phyloP scores from a whole-genome alignment of 768 basidiomycete genomes.

The Hygrocybe coccinea region DNA sequence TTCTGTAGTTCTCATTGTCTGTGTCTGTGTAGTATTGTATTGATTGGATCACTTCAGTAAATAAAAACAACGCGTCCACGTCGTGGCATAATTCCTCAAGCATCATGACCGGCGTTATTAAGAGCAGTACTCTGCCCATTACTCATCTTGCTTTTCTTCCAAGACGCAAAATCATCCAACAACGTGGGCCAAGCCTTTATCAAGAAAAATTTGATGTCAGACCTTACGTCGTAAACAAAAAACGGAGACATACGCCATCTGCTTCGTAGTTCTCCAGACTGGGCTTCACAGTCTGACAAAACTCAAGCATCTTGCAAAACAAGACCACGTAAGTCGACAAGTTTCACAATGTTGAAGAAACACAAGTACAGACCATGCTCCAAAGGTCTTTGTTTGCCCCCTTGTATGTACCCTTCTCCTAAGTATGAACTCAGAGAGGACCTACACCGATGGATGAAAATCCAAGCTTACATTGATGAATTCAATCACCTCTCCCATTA shows the following conservation, averaged over 20 bases:
- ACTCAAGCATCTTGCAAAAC: conserved; percentile 63
- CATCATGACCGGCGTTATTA: conserved; percentile 1
- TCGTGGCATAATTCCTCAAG: neutral
- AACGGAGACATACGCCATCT: conserved; percentile 56
- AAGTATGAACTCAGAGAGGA: conserved; percentile 19
- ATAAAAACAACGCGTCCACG: neutral
- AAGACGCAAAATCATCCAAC: conserved; percentile 71
- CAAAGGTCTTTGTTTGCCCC: conserved; percentile 82
- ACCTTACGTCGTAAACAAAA: conserved; percentile 1
- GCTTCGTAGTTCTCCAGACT: conserved; percentile 65
- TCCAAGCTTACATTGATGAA: conserved; percentile 55
- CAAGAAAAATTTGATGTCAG: neutral
- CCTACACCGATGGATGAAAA: neutral
- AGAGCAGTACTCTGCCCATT: neutral
- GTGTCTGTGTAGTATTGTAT: neutral
- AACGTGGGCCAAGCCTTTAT: conserved; percentile 76
- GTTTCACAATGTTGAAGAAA: neutral
- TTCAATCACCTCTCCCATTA: conserved; percentile 58
- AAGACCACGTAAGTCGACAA: neutral
- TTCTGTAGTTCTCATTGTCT: neutral
- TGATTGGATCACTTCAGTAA: neutral
- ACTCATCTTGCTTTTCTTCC: conserved; percentile 44
- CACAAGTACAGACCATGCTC: conserved; percentile 58
- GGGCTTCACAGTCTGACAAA: conserved; percentile 57
- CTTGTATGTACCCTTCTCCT: conserved; percentile 60